Evolutionary conservation across 345 rosid genomes (phyloP).

Genomic region (Microthlaspi erraticum): DNA sequence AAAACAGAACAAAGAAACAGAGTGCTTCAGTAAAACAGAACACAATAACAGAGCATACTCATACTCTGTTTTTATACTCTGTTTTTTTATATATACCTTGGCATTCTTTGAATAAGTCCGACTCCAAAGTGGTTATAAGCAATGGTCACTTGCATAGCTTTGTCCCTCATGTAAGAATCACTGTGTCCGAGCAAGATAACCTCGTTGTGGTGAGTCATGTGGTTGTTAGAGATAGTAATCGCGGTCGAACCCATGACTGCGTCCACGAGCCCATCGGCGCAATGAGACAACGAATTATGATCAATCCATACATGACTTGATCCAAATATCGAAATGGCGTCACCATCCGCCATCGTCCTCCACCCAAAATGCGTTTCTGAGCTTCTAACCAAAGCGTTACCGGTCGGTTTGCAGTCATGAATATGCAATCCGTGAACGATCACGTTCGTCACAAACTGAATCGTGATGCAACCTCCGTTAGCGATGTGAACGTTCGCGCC

Average conservation of each 20-base stretch:
- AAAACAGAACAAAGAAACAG: constrained; percentile 21
- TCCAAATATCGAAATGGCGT: constrained; percentile 84
- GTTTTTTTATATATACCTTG: constrained; percentile 58
- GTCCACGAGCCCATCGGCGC: constrained; percentile 96
- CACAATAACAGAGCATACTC: constrained; percentile 11
- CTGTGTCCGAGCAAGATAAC: constrained; percentile 93
- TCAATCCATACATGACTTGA: constrained; percentile 95
- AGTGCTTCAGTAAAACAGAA: not conserved
- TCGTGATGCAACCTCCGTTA: constrained; percentile 88
- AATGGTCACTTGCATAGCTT: constrained; percentile 92
- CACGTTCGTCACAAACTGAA: constrained; percentile 84
- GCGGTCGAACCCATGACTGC: constrained; percentile 98
- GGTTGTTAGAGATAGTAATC: constrained; percentile 92
- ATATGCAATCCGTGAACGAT: constrained; percentile 93
- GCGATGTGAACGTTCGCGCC: constrained; percentile 91
- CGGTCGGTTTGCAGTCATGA: constrained; percentile 93
- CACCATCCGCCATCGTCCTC: constrained; percentile 97
- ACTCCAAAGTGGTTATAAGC: constrained; percentile 96
- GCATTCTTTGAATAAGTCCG: constrained; percentile 98
- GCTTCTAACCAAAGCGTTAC: constrained; percentile 93
- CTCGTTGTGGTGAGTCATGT: constrained; percentile 94
- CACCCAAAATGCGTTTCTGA: constrained; percentile 84
- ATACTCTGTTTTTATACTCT: not conserved
- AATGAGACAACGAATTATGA: constrained; percentile 85
- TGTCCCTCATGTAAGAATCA: constrained; percentile 83